Percentiles rank a stretch among this genome's conserved stretches.
Evolutionary conservation across 2,329 filamentous ascomycete species (phyloP).

Genomic region (Huntiella abstrusa): DNA sequence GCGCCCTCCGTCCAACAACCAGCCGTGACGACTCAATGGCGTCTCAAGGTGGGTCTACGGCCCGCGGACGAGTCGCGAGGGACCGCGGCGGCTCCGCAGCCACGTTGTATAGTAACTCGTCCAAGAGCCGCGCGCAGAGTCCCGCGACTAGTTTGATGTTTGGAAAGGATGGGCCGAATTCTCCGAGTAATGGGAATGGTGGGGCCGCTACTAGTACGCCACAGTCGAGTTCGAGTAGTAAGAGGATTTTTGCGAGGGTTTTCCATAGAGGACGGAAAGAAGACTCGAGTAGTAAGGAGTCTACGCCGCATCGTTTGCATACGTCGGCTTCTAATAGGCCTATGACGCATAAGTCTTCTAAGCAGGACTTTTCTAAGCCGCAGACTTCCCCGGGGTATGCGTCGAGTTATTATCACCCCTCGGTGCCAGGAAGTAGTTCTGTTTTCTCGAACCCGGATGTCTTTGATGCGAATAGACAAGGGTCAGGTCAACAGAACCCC

Average conservation of each 20-base stretch:
- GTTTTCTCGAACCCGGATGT: slow-evolving; percentile 8
- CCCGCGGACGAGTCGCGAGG: slow-evolving; percentile 20
- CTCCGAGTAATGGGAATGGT: slow-evolving; percentile 14
- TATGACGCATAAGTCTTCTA: slow-evolving; percentile 30
- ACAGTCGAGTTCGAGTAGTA: no score
- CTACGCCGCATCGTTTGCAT: slow-evolving; percentile 15
- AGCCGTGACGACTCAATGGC: slow-evolving; percentile 48
- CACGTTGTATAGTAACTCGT: slow-evolving; percentile 24
- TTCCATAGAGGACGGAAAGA: slow-evolving; percentile 10
- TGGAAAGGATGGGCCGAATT: slow-evolving; percentile 27
- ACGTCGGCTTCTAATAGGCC: slow-evolving; percentile 12
- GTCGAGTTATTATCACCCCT: slow-evolving; percentile 1
- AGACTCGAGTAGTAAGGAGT: slow-evolving; percentile 1
- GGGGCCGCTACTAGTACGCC: slow-evolving; percentile 13
- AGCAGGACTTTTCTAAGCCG: slow-evolving; percentile 22
- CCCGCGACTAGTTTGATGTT: slow-evolving; percentile 54
- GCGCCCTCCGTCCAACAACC: slow-evolving; percentile 48
- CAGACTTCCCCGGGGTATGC: slow-evolving; percentile 16
- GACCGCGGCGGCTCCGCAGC: slow-evolving; percentile 30
- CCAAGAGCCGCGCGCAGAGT: slow-evolving; percentile 49
- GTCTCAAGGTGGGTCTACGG: not conserved
- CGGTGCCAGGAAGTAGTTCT: slow-evolving; percentile 1
- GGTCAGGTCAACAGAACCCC: slow-evolving; percentile 12
- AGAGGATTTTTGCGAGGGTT: slow-evolving; percentile 4
- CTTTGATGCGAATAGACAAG: slow-evolving; percentile 9